A percentile compares a stretch with the other conserved stretches of the same genome.
phyloP scores from a whole-genome alignment of 2,329 filamentous ascomycete genomes.

The Colletotrichum cuscutae region DNA sequence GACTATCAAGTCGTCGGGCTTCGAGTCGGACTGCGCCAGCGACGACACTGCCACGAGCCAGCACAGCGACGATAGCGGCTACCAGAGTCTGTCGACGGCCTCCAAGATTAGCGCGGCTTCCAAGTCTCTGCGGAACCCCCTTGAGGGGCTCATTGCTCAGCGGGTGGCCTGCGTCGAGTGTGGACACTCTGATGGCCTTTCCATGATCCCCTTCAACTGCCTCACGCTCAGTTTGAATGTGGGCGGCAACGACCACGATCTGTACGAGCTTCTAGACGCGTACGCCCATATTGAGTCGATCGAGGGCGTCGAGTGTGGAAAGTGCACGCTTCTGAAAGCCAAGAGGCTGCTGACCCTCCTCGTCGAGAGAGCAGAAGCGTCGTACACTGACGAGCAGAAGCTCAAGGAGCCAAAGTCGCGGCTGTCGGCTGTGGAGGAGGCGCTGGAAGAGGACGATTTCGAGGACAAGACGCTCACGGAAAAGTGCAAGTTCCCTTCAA shows the following conservation, averaged over 20 bases:
- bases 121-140: constrained; percentile 72
- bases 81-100: constrained; percentile 56
- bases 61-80: constrained; percentile 67
- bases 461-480: constrained; percentile 73
- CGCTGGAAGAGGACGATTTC: constrained; percentile 83
- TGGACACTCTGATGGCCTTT: constrained; percentile 87
- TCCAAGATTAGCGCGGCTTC: constrained; percentile 44
- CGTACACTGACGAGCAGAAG: constrained; percentile 54
- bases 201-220: constrained; percentile 93
- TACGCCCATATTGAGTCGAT: constrained; percentile 89
- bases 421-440: constrained; percentile 73
- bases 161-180: constrained; percentile 88
- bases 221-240: constrained; percentile 84
- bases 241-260: constrained; percentile 69
- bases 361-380: constrained; percentile 50
- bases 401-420: constrained; percentile 64
- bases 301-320: constrained; percentile 88
- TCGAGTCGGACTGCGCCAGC: constrained; percentile 50
- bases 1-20: constrained; percentile 45
- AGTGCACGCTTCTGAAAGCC: constrained; percentile 81
- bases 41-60: constrained; percentile 59
- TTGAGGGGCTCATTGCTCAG: constrained; percentile 90
- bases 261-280: constrained; percentile 83
- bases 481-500: constrained; percentile 73
- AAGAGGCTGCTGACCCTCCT: constrained; percentile 60